Conservation (phyloP, 2,329 filamentous ascomycete genomes). For the Claviceps fusiformis region DNA sequence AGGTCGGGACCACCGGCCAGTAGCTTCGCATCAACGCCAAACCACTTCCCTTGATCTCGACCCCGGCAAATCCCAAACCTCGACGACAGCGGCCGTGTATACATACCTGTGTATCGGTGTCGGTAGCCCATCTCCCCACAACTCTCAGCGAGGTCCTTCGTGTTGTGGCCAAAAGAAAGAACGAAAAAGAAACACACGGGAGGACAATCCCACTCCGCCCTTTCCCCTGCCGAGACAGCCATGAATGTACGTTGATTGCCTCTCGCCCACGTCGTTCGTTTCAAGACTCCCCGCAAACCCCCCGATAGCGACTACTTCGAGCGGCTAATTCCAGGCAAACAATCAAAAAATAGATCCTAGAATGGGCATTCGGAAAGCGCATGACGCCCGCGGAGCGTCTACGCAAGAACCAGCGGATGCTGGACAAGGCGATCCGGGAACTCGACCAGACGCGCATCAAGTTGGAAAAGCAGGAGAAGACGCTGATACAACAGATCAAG, state of each 20-base stretch:
- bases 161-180: not conserved
- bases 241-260: constrained; percentile 42
- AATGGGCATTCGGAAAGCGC: constrained; percentile 99
- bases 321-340: constrained; percentile 9
- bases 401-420: constrained; percentile 86
- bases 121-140: not conserved
- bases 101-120: not conserved
- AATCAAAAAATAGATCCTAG: constrained; percentile 60
- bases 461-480: constrained; percentile 97
- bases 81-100: not conserved
- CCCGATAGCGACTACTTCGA: not conserved
- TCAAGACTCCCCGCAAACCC: too few relatives aligned
- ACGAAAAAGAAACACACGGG: too few relatives aligned
- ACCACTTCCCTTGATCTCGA: constrained; percentile 1
- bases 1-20: not conserved
- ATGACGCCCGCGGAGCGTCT: constrained; percentile 91
- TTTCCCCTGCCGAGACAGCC: constrained; percentile 11
- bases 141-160: not conserved
- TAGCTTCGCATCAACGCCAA: not conserved
- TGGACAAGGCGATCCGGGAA: constrained; percentile 95
- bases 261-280: too few relatives aligned
- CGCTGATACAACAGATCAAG: constrained; percentile 89
- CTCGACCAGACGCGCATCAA: constrained; percentile 90
- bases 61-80: not conserved
- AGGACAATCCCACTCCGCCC: not conserved